Conservation (phyloP, 768 basidiomycete genomes). For the Bullera alba region DNA sequence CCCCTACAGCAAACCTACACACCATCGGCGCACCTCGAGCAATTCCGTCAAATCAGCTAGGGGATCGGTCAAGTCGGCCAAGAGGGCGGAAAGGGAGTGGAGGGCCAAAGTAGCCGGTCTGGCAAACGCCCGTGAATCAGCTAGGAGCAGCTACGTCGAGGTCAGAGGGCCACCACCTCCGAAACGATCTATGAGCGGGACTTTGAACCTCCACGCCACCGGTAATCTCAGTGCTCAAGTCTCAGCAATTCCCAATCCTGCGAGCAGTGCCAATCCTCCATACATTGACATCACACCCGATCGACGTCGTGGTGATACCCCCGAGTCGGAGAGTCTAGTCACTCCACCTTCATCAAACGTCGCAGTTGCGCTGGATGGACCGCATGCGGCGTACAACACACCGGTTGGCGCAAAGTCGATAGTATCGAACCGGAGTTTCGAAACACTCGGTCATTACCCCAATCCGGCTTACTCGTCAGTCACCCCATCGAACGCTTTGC, state of each 20-base stretch:
- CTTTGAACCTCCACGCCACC: no score
- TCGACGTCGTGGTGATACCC: background rate
- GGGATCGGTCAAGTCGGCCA: conserved; percentile 1
- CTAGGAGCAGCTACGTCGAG: background rate
- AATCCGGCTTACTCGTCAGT: background rate
- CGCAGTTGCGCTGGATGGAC: no score
- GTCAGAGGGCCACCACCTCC: background rate
- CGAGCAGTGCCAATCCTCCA: background rate
- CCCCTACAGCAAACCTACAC: background rate
- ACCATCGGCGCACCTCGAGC: background rate
- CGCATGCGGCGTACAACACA: no score
- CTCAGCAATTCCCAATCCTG: background rate
- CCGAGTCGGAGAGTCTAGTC: background rate
- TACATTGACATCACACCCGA: background rate
- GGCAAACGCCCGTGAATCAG: background rate
- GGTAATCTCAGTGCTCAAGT: no score
- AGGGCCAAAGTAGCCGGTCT: conserved; percentile 6
- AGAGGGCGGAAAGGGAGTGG: conserved; percentile 9
- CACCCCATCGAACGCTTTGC: background rate
- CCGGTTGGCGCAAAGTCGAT: background rate
- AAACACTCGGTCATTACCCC: background rate
- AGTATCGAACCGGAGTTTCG: background rate
- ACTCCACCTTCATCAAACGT: background rate
- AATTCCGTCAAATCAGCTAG: background rate
- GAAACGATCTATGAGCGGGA: background rate